A percentile compares a stretch with the other conserved stretches of the same genome.
These are phyloP conservation scores for Coniferiporia sulphurascens DNA, from an alignment of 1,284 basidiomycete genomes.

Conservation along the genomic window DNA sequence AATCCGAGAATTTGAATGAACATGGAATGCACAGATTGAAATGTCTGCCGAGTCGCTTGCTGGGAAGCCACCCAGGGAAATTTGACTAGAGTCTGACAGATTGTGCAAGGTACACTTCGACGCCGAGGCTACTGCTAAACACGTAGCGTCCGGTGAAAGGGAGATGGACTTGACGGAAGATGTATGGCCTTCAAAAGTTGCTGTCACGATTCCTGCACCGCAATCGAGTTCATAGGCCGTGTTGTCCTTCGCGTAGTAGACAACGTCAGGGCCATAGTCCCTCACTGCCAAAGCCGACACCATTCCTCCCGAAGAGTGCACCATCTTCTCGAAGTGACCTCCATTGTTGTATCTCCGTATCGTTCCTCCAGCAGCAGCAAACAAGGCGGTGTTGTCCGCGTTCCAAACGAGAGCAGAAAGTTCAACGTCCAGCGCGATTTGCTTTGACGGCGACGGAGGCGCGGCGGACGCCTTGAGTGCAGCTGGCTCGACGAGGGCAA, in stretches of 20 bases:
- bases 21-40: conserved; percentile 52
- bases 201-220: conserved; percentile 44
- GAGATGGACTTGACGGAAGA: conserved; percentile 44
- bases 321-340: conserved; percentile 37
- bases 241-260: conserved; percentile 41
- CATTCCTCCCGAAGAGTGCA: conserved; percentile 31
- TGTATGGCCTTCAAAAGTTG: conserved; percentile 62
- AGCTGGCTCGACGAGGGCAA: conserved; percentile 42
- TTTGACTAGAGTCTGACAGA: conserved; percentile 42
- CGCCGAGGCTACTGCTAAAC: conserved; percentile 52
- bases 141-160: conserved; percentile 50
- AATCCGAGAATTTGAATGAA: conserved; percentile 51
- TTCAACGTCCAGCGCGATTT: conserved; percentile 32
- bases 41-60: conserved; percentile 27
- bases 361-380: conserved; percentile 40
- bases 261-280: conserved; percentile 37
- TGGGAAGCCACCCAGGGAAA: conserved; percentile 45
- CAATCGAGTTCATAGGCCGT: conserved; percentile 62
- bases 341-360: conserved; percentile 51
- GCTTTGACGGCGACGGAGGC: conserved; percentile 32
- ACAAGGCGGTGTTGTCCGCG: conserved; percentile 47
- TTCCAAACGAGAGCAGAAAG: conserved; percentile 50
- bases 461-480: conserved; percentile 41
- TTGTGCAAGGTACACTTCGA: conserved; percentile 55
- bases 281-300: conserved; percentile 42